Conservation (phyloP, 176 grass and related monocot species). For the Carex parvula region DNA sequence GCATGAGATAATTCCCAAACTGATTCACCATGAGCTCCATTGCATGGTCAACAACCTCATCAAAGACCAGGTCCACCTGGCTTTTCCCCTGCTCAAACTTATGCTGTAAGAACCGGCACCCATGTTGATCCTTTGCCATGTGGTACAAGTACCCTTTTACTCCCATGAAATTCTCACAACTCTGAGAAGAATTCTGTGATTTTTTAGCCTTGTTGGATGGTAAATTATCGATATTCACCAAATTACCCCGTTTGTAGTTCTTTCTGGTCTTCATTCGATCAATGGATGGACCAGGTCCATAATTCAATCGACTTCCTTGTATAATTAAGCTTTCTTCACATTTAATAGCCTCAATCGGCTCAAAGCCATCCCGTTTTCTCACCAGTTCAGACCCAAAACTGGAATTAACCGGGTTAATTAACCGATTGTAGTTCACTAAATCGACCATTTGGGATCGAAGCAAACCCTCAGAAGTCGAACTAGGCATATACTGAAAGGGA, state of each 20-base stretch:
- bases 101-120: conserved; percentile 61
- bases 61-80: conserved; percentile 57
- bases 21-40: conserved; percentile 59
- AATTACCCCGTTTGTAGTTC: conserved; percentile 25
- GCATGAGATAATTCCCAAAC: conserved; percentile 84
- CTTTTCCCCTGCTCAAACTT: conserved; percentile 64
- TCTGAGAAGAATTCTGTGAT: conserved; percentile 27
- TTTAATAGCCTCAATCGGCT: conserved; percentile 36
- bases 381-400: not conserved
- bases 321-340: conserved; percentile 45
- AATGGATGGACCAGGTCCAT: conserved; percentile 17
- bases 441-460: not conserved
- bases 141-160: conserved; percentile 53
- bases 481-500: not conserved
- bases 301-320: conserved; percentile 44
- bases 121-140: conserved; percentile 69
- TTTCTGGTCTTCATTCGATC: conserved; percentile 28
- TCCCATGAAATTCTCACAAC: conserved; percentile 49
- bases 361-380: not conserved
- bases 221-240: conserved; percentile 19
- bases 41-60: conserved; percentile 62
- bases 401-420: not conserved
- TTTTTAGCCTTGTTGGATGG: conserved; percentile 28
- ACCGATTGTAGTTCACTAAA: conserved; percentile 6
- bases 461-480: conserved; percentile 21